Evolutionary conservation across 2,329 filamentous ascomycete genomes (phyloP), one percentile per base, ranked within the genome.

Genomic region (Stemphylium beticola): DNA sequence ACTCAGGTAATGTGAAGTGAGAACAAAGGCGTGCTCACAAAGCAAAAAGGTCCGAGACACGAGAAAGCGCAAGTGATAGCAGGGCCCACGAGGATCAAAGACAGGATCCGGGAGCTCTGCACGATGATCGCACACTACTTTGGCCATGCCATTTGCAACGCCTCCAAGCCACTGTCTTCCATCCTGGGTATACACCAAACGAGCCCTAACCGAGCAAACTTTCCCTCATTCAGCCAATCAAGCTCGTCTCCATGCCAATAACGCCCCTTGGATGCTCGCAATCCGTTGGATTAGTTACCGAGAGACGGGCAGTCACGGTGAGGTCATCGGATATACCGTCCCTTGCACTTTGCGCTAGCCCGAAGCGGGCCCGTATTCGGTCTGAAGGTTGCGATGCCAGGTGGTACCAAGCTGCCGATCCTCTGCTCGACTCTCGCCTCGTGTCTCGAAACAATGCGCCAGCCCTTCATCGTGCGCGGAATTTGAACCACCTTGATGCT

Each of bases 1-100:
- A 29, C 47, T 39, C 29, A 49, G 41, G 49, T 53, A 34, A 47
- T 22, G 45, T 49, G 49, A 57, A 54, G 53, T 49, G 58, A 54
- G 38, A 49, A 48, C 47, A 36, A 45, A 53, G 33, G 20, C 22
- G 26, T 12, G 32, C 14, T 38, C 33, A 43, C 15, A 26, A 32
- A 12, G 26, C 33, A 7, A 34, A 53, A 24, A 36, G 34, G 34
- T 22, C 12, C 43, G 29, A 24, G 39, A 43, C 12, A 31, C 29
- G 18, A 20, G 22, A 39, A 18, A 32, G 10, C 40, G 33, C 12
- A 39, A 29, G 33, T 29, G 40, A 49, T 39, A 38, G 40, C 45
- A n/a, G 20, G 31, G 17, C 33, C 38, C 26, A 29, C 10, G 10
- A 29, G 26, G 10, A 7, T 29, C 26, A 53, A 34, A 42, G 42